phyloP scores from a whole-genome alignment of 1,284 basidiomycete genomes.

The Malassezia arunalokei region DNA sequence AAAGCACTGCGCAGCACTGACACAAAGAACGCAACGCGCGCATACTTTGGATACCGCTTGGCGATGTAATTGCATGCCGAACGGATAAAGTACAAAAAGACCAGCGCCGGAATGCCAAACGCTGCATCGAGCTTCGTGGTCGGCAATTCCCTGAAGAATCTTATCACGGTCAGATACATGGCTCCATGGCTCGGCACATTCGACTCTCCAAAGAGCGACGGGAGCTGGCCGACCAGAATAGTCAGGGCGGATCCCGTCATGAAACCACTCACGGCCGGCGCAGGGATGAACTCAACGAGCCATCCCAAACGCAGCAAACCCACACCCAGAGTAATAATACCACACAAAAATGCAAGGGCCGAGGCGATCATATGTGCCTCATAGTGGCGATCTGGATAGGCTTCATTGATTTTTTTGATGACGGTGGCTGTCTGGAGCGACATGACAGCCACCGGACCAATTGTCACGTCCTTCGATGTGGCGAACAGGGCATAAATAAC shows the following conservation, averaged over 20 bases:
- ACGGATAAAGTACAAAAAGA: constrained; percentile 64
- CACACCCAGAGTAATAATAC: constrained; percentile 82
- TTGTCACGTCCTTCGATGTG: constrained; percentile 46
- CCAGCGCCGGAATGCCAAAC: constrained; percentile 68
- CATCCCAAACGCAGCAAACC: constrained; percentile 85
- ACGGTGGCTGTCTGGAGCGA: constrained; percentile 70
- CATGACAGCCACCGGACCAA: constrained; percentile 65
- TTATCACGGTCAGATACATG: constrained; percentile 78
- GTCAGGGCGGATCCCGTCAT: constrained; percentile 50
- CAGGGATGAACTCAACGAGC: constrained; percentile 87
- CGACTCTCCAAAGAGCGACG: constrained; percentile 37
- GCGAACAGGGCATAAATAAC: constrained; percentile 54
- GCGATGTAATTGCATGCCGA: constrained; percentile 55
- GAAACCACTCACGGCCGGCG: constrained; percentile 79
- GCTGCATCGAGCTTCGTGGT: constrained; percentile 68
- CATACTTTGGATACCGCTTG: constrained; percentile 60
- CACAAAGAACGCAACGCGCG: constrained; percentile 53
- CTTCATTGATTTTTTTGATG: constrained; percentile 21
- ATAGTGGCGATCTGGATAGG: constrained; percentile 14
- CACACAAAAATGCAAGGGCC: constrained; percentile 72
- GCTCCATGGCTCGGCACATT: constrained; percentile 45
- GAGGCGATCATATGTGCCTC: constrained; percentile 63
- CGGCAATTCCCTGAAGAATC: constrained; percentile 72
- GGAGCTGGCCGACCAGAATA: constrained; percentile 41
- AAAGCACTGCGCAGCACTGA: constrained; percentile 42